Evolutionary conservation across 108 stramenopile species (phyloP), one percentile per base, ranked within the genome.

Genomic region (Fragilaria crotonensis): DNA sequence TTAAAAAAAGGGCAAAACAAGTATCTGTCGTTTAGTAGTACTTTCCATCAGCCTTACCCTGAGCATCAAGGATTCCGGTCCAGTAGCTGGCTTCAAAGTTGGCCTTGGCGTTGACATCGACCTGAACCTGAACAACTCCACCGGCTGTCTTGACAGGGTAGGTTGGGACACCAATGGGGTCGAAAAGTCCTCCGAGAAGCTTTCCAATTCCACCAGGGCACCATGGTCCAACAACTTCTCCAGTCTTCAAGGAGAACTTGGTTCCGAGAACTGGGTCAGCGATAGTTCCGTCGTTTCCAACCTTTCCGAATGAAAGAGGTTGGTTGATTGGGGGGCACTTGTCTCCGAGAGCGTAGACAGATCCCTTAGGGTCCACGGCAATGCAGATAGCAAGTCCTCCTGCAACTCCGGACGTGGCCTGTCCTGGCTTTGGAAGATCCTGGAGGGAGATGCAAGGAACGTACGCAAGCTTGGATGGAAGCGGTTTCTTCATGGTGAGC

Each of bases 11-110:
- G n/a, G n/a, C n/a, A n/a, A n/a, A n/a, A n/a, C n/a, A n/a, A n/a
- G n/a, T n/a, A n/a, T n/a, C n/a, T n/a, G n/a, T n/a, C n/a, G 57
- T 73, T 84, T 91, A 98, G 76, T 98, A 98, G 95, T 98, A 98
- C 78, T 93, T 96, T 61, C 97, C 97, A 68, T 94, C 83, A 78
- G 93, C 71, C 87, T 98, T 98, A 57, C 97, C 97, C 71, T 98
- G 94, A 63, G 97, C 97, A 84, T 98, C 97, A 53, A 98, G 88
- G 54, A 96, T 68, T 60, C 97, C 97, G 46, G 83, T 65, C 97
- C 97, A 98, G 93, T 95, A 98, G 52, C 91, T 75, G 49, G 89
- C 72, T 82, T 98, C 97, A 78, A 98, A 98, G 85, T 91, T 90
- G 54, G 78, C 63, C 92, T 98, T 98, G 63, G 89, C 86, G 89